These are phyloP conservation scores for Parietaria judaica DNA, from an alignment of 306 rosid genomes.

Conservation along the genomic window DNA sequence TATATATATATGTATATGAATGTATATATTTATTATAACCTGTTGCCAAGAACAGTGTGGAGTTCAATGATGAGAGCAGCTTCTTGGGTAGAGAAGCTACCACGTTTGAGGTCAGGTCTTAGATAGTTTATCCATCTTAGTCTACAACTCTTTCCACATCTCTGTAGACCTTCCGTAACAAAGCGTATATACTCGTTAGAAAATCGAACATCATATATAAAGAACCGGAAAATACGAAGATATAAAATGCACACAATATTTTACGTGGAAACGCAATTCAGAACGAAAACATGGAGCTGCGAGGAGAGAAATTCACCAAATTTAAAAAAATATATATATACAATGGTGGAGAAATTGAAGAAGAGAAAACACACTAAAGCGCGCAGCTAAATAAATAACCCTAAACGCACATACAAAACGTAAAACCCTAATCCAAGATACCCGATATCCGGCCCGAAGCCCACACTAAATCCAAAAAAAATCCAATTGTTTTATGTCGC, in stretches of 20 bases:
- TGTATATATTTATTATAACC: slow-evolving; percentile 26
- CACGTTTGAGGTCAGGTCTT: slow-evolving; percentile 94
- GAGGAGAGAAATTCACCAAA: no score
- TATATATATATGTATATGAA: not conserved
- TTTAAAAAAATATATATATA: no score
- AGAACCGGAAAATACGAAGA: no score
- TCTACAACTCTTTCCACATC: slow-evolving; percentile 97
- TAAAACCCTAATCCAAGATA: not conserved
- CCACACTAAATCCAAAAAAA: no score
- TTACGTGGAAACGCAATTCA: no score
- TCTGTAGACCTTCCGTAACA: slow-evolving; percentile 47
- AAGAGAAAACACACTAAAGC: no score
- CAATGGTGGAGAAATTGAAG: no score
- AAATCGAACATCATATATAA: not conserved
- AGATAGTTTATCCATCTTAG: slow-evolving; percentile 93
- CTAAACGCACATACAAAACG: not conserved
- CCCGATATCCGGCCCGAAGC: not conserved
- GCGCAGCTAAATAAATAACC: not conserved
- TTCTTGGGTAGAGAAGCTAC: slow-evolving; percentile 90
- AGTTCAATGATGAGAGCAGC: slow-evolving; percentile 86
- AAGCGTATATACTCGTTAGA: not conserved
- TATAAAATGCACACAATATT: no score
- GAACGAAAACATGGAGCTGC: no score
- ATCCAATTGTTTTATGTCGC: no score
- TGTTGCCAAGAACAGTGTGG: slow-evolving; percentile 86